Evolutionary conservation across 129 eudicot species (phyloP).

Genomic region (Tanacetum coccineum): DNA sequence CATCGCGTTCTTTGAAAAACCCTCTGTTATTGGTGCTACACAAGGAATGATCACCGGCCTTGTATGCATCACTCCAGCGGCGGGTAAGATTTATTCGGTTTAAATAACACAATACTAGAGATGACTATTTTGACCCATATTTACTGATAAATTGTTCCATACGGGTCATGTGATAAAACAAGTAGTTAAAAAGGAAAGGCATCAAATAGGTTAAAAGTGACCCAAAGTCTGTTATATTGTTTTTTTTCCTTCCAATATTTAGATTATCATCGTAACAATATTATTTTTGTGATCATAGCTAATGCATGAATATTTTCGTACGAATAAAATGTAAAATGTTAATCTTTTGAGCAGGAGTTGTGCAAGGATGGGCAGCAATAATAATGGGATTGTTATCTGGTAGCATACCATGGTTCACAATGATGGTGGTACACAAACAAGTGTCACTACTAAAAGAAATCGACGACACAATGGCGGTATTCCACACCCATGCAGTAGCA

Average conservation of each 20-base stretch:
- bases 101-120: background rate
- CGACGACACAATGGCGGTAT: constrained; percentile 75
- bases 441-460: constrained; percentile 47
- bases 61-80: constrained; percentile 89
- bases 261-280: too few species aligned
- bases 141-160: background rate
- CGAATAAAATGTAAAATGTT: too few species aligned
- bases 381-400: constrained; percentile 69
- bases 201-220: background rate
- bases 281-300: too few species aligned
- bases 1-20: constrained; percentile 61
- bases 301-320: too few species aligned
- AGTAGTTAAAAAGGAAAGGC: too few species aligned
- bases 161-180: too few species aligned
- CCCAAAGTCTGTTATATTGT: too few species aligned
- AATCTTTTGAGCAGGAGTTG: constrained; percentile 44
- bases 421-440: constrained; percentile 80
- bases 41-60: constrained; percentile 83
- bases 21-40: constrained; percentile 79
- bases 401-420: constrained; percentile 78
- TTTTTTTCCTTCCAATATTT: too few species aligned
- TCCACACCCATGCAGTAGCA: constrained; percentile 83
- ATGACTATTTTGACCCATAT: background rate
- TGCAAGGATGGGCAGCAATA: constrained; percentile 84
- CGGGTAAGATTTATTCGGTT: constrained; percentile 39